Conservation (phyloP, 2,329 filamentous ascomycete species). For the Phaeosphaeriaceae sp. region DNA sequence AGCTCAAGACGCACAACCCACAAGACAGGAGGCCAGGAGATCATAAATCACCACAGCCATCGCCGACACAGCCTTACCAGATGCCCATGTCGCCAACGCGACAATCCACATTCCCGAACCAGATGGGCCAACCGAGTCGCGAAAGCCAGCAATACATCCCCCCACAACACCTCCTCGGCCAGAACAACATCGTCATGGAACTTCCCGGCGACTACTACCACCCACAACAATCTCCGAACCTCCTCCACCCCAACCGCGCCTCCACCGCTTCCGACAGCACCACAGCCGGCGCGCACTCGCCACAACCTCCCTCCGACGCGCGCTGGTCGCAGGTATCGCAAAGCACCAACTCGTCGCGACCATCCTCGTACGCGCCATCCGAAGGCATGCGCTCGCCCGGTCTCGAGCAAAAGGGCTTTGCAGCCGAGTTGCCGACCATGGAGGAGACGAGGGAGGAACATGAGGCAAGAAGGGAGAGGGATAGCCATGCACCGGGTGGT, state of each 20-base stretch:
- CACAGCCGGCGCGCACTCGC: constrained; percentile 33
- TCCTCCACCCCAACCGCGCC: constrained; percentile 32
- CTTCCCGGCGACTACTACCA: constrained; percentile 53
- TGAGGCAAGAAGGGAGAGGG: constrained; percentile 21
- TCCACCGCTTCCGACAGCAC: constrained; percentile 29
- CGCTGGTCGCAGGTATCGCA: constrained; percentile 44
- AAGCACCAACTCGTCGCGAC: constrained; percentile 37
- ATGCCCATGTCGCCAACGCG: constrained; percentile 36
- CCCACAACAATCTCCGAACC: constrained; percentile 35
- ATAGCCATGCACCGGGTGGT: constrained; percentile 22
- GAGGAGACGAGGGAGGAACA: constrained; percentile 45
- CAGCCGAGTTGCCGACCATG: constrained; percentile 44
- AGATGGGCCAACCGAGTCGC: constrained; percentile 9
- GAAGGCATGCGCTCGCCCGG: constrained; percentile 45
- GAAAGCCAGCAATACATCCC: constrained; percentile 20
- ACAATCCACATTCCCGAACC: constrained; percentile 27
- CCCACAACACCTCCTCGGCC: constrained; percentile 30
- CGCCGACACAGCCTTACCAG: constrained; percentile 34
- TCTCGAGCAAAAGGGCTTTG: constrained; percentile 42
- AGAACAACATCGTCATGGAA: constrained; percentile 49
- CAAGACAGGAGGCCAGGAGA: constrained; percentile 39
- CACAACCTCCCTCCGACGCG: constrained; percentile 29
- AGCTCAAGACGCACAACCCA: constrained; percentile 65
- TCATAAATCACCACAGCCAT: constrained; percentile 25
- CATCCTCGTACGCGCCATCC: constrained; percentile 44